Conservation (phyloP, 176 grass and related monocot species). For the Alloteropsis semialata region DNA sequence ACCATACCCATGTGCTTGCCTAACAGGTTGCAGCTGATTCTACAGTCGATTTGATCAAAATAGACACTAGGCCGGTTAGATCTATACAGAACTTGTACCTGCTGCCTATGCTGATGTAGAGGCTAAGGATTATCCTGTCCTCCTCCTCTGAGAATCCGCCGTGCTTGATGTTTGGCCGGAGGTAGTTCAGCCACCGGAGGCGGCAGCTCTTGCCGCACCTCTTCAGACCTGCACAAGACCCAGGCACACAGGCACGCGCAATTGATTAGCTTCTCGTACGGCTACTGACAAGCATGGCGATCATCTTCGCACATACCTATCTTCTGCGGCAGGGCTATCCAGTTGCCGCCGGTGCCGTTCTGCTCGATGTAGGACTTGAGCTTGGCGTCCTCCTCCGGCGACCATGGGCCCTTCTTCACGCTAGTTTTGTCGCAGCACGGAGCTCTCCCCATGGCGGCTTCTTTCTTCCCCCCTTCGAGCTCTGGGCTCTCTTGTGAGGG, state of each 20-base stretch:
- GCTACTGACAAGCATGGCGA: not conserved
- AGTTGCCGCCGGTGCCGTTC: constrained; percentile 91
- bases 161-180: constrained; percentile 89
- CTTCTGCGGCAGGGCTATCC: constrained; percentile 92
- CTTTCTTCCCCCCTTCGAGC: constrained; percentile 3
- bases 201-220: constrained; percentile 97
- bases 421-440: constrained; percentile 92
- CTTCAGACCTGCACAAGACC: constrained; percentile 58
- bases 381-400: constrained; percentile 80
- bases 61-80: not conserved
- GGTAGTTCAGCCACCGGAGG: constrained; percentile 96
- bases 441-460: constrained; percentile 73
- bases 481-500: constrained; percentile 25
- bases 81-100: constrained; percentile 49
- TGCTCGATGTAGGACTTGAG: constrained; percentile 97
- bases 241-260: not conserved
- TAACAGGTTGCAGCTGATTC: constrained; percentile 42
- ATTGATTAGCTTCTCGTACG: not conserved
- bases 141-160: constrained; percentile 96
- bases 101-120: constrained; percentile 96
- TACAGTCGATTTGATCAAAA: constrained; percentile 27
- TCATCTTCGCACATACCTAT: constrained; percentile 57
- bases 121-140: constrained; percentile 74
- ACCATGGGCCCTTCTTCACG: constrained; percentile 96
- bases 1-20: constrained; percentile 38